Conservation (phyloP, 352 stramenopile species). For the Thalassiosira exigua region DNA sequence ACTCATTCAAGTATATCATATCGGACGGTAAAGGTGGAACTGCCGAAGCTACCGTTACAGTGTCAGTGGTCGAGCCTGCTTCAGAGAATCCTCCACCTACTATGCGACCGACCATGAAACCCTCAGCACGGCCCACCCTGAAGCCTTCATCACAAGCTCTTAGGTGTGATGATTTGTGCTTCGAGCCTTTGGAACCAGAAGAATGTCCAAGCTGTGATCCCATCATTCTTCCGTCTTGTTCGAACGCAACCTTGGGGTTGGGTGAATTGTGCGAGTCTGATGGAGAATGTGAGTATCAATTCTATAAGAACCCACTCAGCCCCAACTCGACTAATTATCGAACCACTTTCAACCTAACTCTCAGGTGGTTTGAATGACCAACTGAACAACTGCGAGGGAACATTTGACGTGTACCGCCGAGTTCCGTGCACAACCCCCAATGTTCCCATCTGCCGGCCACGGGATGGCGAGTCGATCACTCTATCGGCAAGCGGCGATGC, state of each 20-base stretch:
- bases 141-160: neutral
- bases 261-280: slow-evolving; percentile 30
- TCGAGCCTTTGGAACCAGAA: slow-evolving; percentile 4
- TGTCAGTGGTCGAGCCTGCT: slow-evolving; percentile 10
- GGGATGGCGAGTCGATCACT: slow-evolving; percentile 13
- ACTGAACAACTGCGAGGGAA: slow-evolving; percentile 38
- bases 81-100: neutral
- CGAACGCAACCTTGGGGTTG: slow-evolving; percentile 1
- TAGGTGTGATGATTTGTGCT: slow-evolving; percentile 23
- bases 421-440: slow-evolving; percentile 4
- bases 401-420: slow-evolving; percentile 28
- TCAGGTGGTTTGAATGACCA: slow-evolving; percentile 21
- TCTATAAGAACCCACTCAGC: neutral
- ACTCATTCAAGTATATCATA: slow-evolving; percentile 26
- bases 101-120: neutral
- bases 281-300: slow-evolving; percentile 28
- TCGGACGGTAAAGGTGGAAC: slow-evolving; percentile 5
- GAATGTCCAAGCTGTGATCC: slow-evolving; percentile 24
- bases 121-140: neutral
- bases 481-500: slow-evolving; percentile 10
- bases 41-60: slow-evolving; percentile 14
- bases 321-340: neutral
- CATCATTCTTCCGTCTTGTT: slow-evolving; percentile 22
- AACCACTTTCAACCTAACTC: too few relatives aligned
- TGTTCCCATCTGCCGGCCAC: slow-evolving; percentile 1